Evolutionary conservation across 2,329 filamentous ascomycete species (phyloP).

Genomic region (Hypoxylon sp.): DNA sequence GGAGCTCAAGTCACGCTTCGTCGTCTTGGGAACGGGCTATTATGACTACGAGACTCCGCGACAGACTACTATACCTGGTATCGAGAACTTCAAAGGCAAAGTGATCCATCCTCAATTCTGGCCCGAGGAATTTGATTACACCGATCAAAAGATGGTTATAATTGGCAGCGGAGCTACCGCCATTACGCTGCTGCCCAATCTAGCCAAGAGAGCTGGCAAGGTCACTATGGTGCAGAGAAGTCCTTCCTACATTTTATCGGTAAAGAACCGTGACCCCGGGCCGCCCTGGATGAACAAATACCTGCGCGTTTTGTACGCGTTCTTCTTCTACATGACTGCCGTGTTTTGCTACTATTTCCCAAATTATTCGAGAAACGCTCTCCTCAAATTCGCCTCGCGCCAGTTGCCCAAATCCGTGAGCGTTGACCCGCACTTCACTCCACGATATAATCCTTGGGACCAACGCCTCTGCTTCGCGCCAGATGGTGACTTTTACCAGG

Average conservation of each 20-base stretch:
- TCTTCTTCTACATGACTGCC: slow-evolving; percentile 60
- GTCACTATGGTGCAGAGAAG: slow-evolving; percentile 87
- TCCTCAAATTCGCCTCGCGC: slow-evolving; percentile 59
- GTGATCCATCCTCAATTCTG: slow-evolving; percentile 79
- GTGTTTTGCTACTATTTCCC: slow-evolving; percentile 67
- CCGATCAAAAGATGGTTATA: slow-evolving; percentile 77
- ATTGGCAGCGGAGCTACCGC: slow-evolving; percentile 86
- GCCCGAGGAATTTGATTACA: slow-evolving; percentile 77
- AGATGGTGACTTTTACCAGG: slow-evolving; percentile 63
- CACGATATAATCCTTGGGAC: slow-evolving; percentile 73
- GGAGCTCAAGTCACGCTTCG: slow-evolving; percentile 64
- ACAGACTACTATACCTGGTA: slow-evolving; percentile 73
- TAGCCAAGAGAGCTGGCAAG: slow-evolving; percentile 74
- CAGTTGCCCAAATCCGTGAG: slow-evolving; percentile 66
- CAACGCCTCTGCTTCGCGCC: slow-evolving; percentile 75
- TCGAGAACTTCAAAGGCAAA: slow-evolving; percentile 74
- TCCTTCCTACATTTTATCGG: slow-evolving; percentile 76
- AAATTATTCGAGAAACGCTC: slow-evolving; percentile 58
- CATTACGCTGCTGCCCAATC: slow-evolving; percentile 79
- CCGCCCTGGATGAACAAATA: not conserved
- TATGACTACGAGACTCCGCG: slow-evolving; percentile 79
- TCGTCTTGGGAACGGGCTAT: slow-evolving; percentile 75
- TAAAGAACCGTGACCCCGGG: slow-evolving; percentile 59
- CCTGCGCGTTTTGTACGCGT: slow-evolving; percentile 58
- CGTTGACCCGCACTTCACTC: slow-evolving; percentile 69